Evolutionary conservation across 192 early-diverging fungal genomes (phyloP).

Genomic region (Spinellus fusiger): DNA sequence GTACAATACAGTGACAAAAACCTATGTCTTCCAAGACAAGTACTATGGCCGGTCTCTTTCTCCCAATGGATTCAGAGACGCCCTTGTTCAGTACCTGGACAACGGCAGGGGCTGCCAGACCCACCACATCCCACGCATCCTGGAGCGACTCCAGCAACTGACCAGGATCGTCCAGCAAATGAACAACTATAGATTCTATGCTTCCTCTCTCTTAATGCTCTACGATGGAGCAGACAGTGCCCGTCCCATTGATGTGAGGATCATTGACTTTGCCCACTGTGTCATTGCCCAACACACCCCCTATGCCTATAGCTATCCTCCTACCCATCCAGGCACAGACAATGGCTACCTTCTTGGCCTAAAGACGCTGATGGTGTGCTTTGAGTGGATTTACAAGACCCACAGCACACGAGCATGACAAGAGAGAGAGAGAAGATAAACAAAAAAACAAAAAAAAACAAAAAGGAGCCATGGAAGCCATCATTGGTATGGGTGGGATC

Average conservation of each 20-base stretch:
- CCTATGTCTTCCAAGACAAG: conserved; percentile 88
- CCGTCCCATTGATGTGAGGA: conserved; percentile 68
- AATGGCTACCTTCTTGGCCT: conserved; percentile 74
- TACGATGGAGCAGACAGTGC: conserved; percentile 69
- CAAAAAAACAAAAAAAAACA: not conserved
- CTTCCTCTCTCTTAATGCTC: conserved; percentile 80
- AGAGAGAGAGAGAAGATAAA: not conserved
- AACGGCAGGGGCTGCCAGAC: conserved; percentile 71
- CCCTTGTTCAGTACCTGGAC: conserved; percentile 78
- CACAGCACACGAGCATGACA: conserved; percentile 3
- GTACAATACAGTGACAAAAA: conserved; percentile 67
- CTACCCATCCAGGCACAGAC: conserved; percentile 50
- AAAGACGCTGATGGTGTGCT: conserved; percentile 59
- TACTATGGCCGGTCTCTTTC: conserved; percentile 90
- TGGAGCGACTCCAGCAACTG: conserved; percentile 69
- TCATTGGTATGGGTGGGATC: too few species aligned
- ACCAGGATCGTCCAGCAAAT: conserved; percentile 71
- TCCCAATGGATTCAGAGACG: conserved; percentile 67
- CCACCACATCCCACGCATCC: conserved; percentile 75
- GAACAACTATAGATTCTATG: conserved; percentile 86
- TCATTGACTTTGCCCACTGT: conserved; percentile 98
- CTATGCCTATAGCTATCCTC: conserved; percentile 29
- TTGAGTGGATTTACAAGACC: conserved; percentile 54
- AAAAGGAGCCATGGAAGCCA: too few species aligned
- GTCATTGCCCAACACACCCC: conserved; percentile 47